phyloP scores from a whole-genome alignment of 2,329 filamentous ascomycete genomes.

The Cladophialophora exuberans region DNA sequence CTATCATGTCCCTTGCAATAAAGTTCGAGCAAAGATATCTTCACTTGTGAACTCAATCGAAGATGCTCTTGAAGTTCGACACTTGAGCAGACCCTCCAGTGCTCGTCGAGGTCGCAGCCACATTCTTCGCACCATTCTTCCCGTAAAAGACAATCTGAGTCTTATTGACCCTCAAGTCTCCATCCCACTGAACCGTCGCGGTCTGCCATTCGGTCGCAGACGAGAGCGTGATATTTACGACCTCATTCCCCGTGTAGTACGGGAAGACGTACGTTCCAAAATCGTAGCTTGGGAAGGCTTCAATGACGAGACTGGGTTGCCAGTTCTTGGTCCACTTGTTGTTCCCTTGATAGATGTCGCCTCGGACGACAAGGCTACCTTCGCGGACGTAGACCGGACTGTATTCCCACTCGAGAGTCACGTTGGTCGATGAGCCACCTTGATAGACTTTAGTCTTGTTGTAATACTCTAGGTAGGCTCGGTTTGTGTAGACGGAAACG shows the following conservation, averaged over 20 bases:
- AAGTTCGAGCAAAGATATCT: neutral
- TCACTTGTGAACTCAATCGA: neutral
- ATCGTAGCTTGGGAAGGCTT: conserved; percentile 4
- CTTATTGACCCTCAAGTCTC: neutral
- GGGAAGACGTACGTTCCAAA: neutral
- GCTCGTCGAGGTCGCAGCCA: neutral
- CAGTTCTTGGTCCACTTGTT: conserved; percentile 14
- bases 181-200: conserved; percentile 3
- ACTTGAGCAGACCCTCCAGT: conserved; percentile 3
- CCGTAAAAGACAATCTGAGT: conserved; percentile 5
- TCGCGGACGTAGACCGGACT: conserved; percentile 5
- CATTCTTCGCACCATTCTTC: neutral
- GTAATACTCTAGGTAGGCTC: conserved; percentile 7
- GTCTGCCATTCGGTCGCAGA: neutral
- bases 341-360: conserved; percentile 8
- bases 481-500: neutral
- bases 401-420: conserved; percentile 4
- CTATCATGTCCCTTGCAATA: too few relatives aligned
- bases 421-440: neutral
- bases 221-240: conserved; percentile 7
- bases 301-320: conserved; percentile 2
- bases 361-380: neutral
- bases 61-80: conserved; percentile 1
- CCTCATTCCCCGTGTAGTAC: conserved; percentile 8
- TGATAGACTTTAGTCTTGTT: conserved; percentile 1